Conservation (phyloP, 1,284 basidiomycete species). For the Ceratobasidium sp. region DNA sequence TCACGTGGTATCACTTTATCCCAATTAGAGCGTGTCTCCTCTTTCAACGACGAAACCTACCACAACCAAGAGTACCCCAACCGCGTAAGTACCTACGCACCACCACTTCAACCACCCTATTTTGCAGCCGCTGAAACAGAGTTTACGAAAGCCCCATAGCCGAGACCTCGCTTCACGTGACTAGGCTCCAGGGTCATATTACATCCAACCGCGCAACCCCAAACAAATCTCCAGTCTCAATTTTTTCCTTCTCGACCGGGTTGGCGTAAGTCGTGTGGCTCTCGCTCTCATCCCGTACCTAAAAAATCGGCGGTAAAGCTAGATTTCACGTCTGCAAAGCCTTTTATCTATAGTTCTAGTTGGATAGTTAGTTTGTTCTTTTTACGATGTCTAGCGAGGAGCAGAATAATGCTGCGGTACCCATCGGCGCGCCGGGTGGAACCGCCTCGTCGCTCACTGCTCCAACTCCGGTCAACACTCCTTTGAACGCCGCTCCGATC, state of each 20-base stretch:
- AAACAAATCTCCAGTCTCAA: constrained; percentile 37
- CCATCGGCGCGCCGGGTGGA: constrained; percentile 48
- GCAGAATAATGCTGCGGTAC: constrained; percentile 14
- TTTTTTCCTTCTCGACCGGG: constrained; percentile 16
- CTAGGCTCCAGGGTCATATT: constrained; percentile 44
- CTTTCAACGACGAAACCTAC: background rate
- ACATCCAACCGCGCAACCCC: constrained; percentile 30
- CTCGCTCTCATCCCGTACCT: background rate
- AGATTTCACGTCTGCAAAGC: background rate
- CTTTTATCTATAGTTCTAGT: background rate
- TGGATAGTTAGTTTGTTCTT: background rate
- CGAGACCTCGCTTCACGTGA: constrained; percentile 22
- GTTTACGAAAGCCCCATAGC: background rate
- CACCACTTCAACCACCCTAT: no score
- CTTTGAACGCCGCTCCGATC: constrained; percentile 77
- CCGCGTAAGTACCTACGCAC: no score
- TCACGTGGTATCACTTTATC: constrained; percentile 27
- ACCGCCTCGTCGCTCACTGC: constrained; percentile 57
- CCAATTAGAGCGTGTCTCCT: background rate
- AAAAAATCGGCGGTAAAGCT: background rate
- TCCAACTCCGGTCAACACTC: constrained; percentile 86
- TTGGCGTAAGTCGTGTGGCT: background rate
- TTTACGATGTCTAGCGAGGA: constrained; percentile 24
- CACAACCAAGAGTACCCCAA: no score
- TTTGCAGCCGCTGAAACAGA: background rate